phyloP scores from a whole-genome alignment of 257 asterid genomes.

The Prunella vulgaris region DNA sequence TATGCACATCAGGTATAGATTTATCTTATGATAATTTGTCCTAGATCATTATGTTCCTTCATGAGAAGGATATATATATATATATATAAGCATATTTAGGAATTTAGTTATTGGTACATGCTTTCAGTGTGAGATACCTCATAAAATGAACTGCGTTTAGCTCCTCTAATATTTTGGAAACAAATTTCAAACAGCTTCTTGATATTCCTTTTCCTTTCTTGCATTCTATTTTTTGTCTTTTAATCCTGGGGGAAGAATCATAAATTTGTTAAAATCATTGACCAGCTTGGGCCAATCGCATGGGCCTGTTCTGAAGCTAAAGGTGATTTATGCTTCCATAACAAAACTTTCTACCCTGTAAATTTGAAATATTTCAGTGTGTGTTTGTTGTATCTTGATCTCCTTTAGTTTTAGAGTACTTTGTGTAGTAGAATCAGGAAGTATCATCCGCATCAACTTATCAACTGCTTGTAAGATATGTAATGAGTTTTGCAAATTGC shows the following conservation, averaged over 20 bases:
- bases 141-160: neutral
- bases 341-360: neutral
- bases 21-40: neutral
- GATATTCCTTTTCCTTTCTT: neutral
- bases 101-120: conserved; percentile 7
- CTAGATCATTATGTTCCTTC: neutral
- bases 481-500: neutral
- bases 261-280: conserved; percentile 12
- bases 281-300: conserved; percentile 2
- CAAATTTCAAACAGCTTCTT: neutral
- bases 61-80: neutral
- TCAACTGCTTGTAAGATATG: conserved; percentile 1
- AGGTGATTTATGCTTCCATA: conserved; percentile 8
- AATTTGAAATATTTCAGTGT: neutral
- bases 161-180: neutral
- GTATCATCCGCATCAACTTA: conserved; percentile 7
- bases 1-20: conserved; percentile 87
- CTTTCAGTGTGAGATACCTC: conserved; percentile 3
- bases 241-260: neutral
- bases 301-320: neutral
- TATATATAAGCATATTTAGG: neutral
- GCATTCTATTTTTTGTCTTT: neutral
- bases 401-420: neutral
- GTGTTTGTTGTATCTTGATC: conserved; percentile 1
- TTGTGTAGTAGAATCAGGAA: neutral